Conservation (phyloP, 2,329 filamentous ascomycete species). For the Mycosphaerella sp. region DNA sequence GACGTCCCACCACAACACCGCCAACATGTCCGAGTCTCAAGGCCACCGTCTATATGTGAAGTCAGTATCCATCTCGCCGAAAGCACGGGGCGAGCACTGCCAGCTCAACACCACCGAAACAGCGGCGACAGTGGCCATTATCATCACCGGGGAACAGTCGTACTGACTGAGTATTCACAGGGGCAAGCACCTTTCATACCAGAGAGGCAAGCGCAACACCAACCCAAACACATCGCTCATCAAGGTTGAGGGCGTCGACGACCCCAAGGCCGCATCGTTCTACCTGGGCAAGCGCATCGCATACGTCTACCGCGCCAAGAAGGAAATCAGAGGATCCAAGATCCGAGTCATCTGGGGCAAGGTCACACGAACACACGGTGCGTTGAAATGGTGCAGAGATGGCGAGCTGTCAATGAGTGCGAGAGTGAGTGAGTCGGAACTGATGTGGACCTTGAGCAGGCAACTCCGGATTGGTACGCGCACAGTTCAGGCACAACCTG, state of each 20-base stretch:
- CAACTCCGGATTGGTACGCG: conserved; percentile 96
- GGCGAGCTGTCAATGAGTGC: not conserved
- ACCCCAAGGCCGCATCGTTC: conserved; percentile 87
- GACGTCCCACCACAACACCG: conserved; percentile 12
- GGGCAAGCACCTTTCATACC: conserved; percentile 98
- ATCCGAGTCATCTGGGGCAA: conserved; percentile 99
- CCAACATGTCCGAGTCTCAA: conserved; percentile 28
- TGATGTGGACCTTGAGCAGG: conserved; percentile 47
- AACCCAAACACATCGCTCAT: conserved; percentile 78
- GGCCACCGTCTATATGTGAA: conserved; percentile 34
- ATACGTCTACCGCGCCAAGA: conserved; percentile 95
- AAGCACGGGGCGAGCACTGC: not conserved
- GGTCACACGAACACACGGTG: conserved; percentile 92
- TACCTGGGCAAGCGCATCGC: conserved; percentile 99
- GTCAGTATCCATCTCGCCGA: conserved; percentile 17
- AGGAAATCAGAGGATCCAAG: conserved; percentile 94
- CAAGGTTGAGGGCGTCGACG: conserved; percentile 97
- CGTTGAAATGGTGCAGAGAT: conserved; percentile 15
- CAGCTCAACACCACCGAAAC: not conserved
- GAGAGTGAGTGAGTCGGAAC: not conserved
- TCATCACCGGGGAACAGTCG: not conserved
- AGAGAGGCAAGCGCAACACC: conserved; percentile 87
- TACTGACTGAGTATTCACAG: conserved; percentile 10
- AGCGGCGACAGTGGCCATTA: not conserved
- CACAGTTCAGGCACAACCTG: conserved; percentile 94